A percentile compares a stretch with the other conserved stretches of the same genome.
Evolutionary conservation across 768 basidiomycete species (phyloP).

Genomic region (Psilocybe azurescens): DNA sequence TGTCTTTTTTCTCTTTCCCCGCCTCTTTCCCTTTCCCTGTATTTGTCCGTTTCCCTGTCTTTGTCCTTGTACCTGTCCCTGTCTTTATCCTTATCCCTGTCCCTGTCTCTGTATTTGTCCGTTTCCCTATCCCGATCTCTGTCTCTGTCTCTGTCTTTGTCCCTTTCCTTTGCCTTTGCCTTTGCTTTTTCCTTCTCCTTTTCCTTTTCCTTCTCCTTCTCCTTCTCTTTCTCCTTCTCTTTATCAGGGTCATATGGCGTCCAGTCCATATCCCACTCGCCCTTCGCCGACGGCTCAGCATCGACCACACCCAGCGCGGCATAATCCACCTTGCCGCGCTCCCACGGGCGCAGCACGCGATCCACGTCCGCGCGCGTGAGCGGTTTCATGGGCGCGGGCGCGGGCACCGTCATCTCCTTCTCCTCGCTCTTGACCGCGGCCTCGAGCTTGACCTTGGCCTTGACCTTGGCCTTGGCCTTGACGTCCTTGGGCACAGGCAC

Average conservation of each 20-base stretch:
- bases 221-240: neutral
- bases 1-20: too few species aligned
- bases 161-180: neutral
- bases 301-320: neutral
- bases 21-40: too few species aligned
- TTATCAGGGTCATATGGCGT: neutral
- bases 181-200: neutral
- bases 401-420: neutral
- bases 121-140: too few species aligned
- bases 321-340: neutral
- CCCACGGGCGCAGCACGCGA: neutral
- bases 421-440: too few species aligned
- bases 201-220: neutral
- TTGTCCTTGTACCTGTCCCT: too few species aligned
- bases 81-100: too few species aligned
- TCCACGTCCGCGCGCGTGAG: neutral
- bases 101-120: too few species aligned
- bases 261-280: neutral
- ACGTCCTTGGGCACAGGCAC: neutral
- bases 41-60: too few species aligned
- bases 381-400: neutral
- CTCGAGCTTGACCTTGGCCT: neutral
- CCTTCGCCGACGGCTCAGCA: neutral
- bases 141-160: neutral
- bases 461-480: neutral